These are phyloP conservation scores for Plectosphaerella plurivora DNA, from an alignment of 2,329 filamentous ascomycete species.

Conservation along the genomic window DNA sequence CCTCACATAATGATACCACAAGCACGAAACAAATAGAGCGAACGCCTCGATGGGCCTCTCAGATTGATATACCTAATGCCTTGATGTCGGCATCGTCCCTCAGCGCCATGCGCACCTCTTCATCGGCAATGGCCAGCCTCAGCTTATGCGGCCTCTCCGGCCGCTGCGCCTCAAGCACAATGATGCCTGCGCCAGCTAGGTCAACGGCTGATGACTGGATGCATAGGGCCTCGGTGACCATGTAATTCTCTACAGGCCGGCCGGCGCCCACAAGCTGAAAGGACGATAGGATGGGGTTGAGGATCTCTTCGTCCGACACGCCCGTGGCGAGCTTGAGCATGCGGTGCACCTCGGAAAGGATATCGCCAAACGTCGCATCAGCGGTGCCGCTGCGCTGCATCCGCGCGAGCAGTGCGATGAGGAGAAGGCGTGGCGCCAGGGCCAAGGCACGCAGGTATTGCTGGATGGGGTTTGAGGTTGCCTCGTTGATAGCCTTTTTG, in stretches of 20 bases:
- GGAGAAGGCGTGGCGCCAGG: conserved; percentile 76
- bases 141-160: conserved; percentile 87
- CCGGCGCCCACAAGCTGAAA: conserved; percentile 6
- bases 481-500: conserved; percentile 91
- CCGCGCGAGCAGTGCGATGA: conserved; percentile 75
- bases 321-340: conserved; percentile 41
- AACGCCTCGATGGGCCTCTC: conserved; percentile 8
- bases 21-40: background rate
- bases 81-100: conserved; percentile 84
- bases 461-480: conserved; percentile 87
- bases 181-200: conserved; percentile 79
- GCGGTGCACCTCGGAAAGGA: conserved; percentile 78
- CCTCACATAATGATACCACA: background rate
- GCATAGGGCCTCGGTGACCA: conserved; percentile 6
- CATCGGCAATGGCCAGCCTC: conserved; percentile 78
- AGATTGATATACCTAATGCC: conserved; percentile 61
- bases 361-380: conserved; percentile 84
- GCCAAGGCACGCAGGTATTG: conserved; percentile 82
- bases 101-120: conserved; percentile 85
- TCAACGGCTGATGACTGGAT: conserved; percentile 73
- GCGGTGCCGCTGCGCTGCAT: conserved; percentile 78
- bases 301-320: background rate
- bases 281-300: background rate
- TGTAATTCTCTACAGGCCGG: conserved; percentile 1
- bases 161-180: conserved; percentile 75